Conservation (phyloP, 2,329 filamentous ascomycete species). For the Hymenoscyphus occultus region DNA sequence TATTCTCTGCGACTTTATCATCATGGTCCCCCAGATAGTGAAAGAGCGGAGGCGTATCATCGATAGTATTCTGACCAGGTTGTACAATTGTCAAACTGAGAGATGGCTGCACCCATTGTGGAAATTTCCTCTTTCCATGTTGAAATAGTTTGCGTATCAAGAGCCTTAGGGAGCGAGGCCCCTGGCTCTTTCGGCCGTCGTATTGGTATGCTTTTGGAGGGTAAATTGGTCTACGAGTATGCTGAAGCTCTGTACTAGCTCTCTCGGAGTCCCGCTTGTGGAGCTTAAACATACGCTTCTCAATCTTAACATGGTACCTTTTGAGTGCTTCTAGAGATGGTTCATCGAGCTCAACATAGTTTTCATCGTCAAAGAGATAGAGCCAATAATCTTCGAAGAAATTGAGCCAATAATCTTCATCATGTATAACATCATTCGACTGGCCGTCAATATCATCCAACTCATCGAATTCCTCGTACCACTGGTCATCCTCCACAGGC, state of each 20-base stretch:
- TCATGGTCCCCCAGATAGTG: conserved; percentile 15
- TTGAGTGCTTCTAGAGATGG: too few species aligned
- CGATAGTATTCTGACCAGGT: conserved; percentile 9
- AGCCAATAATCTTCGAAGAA: too few species aligned
- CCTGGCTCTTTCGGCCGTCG: not conserved
- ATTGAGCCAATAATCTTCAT: too few species aligned
- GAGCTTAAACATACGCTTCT: too few species aligned
- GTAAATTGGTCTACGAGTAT: conserved; percentile 15
- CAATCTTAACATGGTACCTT: too few species aligned
- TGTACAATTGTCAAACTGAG: conserved; percentile 14
- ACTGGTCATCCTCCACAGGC: too few species aligned
- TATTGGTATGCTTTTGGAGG: conserved; percentile 8
- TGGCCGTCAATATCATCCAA: not conserved
- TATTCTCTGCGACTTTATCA: not conserved
- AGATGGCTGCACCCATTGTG: conserved; percentile 15
- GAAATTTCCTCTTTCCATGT: conserved; percentile 8
- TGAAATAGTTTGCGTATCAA: not conserved
- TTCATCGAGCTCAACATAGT: too few species aligned
- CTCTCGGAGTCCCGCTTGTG: not conserved
- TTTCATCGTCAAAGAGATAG: too few species aligned
- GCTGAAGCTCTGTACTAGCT: not conserved
- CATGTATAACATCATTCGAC: too few species aligned
- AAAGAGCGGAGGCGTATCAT: conserved; percentile 5
- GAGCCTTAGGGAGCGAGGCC: not conserved
- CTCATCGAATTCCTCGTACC: not conserved